Evolutionary conservation across 148 eudicot species (phyloP).

Genomic region (Pouteria glomerata): DNA sequence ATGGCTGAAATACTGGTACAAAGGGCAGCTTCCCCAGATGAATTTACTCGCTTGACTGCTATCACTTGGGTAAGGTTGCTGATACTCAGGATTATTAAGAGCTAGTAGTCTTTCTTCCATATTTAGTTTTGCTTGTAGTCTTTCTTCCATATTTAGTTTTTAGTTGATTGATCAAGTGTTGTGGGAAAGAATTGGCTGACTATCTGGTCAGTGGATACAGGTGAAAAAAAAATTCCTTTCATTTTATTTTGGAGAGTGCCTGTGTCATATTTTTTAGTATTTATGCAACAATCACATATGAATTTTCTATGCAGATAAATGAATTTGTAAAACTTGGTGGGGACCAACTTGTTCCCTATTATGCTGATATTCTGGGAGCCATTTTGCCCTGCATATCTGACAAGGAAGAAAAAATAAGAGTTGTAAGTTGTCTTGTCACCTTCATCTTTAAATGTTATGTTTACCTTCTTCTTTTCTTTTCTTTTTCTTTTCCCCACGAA

Average conservation of each 20-base stretch:
- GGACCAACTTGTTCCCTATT: conserved; percentile 88
- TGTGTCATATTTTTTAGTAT: background rate
- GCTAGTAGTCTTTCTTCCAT: background rate
- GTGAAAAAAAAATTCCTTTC: no score
- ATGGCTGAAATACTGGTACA: conserved; percentile 98
- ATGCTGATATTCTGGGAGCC: conserved; percentile 94
- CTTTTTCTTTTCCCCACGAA: background rate
- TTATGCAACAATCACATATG: conserved; percentile 4
- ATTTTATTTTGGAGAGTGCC: background rate
- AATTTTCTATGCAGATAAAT: conserved; percentile 68
- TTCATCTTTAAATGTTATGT: background rate
- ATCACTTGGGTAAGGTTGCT: conserved; percentile 85
- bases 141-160: background rate
- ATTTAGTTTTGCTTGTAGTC: no score
- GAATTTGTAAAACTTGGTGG: conserved; percentile 98
- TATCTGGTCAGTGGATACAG: background rate
- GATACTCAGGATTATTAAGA: background rate
- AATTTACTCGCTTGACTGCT: conserved; percentile 90
- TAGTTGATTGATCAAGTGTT: background rate
- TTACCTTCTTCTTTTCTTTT: background rate
- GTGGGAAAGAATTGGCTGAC: conserved; percentile 4
- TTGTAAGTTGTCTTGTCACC: conserved; percentile 47
- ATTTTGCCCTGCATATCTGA: conserved; percentile 96
- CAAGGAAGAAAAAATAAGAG: conserved; percentile 94
- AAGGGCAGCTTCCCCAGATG: conserved; percentile 87